Evolutionary conservation across 129 eudicot genomes (phyloP), one percentile per base, ranked within the genome.

Genomic region (Chrysanthemum makinoi): DNA sequence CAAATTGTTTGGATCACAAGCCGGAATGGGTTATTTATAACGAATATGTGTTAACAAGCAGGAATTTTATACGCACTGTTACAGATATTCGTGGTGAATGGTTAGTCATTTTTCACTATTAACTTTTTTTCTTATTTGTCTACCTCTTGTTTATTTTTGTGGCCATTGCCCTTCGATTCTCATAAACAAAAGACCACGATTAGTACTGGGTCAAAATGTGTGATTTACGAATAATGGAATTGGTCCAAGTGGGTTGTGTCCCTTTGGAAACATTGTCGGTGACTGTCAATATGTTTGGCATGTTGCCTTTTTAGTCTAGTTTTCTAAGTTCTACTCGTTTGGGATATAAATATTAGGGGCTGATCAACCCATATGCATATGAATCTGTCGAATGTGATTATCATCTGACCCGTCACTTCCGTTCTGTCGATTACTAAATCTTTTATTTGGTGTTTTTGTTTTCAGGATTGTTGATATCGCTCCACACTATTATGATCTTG

Each of bases 1-100:
- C 98, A 56, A 89, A 89, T 81, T 89, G 98, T 80, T 81, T 94
- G 72, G 98, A 87, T 52, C 98, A 89, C 65, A 94, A 89, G 83
- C 97, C 98, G 1, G 98, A 94, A 69, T 94, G 98, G 98, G 98
- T 94, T 57, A 89, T 94, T 13, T 94, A 94, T 72, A 90, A 94
- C 20, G 97, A 90, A 70, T 90, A 87, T 73, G 97, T 94, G 47
- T 73, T 89, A 15, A 94, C 98, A 22, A 89, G 89, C 83, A 83
- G 98, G 77, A 94, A 90, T 71, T 94, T 89, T 78, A 94, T 94
- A 19, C 96, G 97, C 17, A 94, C 97, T 6, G 98, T 94, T 33
- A 87, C 98, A 33, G 98, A 86, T 81, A 84, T 94, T 68, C 96
- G 97, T 49, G 98, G 98, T 49, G 97, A 90, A 86, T 94, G 98